A percentile compares a stretch with the other conserved stretches of the same genome.
Evolutionary conservation across 176 grass and related monocot genomes (phyloP).

Genomic region (Eragrostis curvula): DNA sequence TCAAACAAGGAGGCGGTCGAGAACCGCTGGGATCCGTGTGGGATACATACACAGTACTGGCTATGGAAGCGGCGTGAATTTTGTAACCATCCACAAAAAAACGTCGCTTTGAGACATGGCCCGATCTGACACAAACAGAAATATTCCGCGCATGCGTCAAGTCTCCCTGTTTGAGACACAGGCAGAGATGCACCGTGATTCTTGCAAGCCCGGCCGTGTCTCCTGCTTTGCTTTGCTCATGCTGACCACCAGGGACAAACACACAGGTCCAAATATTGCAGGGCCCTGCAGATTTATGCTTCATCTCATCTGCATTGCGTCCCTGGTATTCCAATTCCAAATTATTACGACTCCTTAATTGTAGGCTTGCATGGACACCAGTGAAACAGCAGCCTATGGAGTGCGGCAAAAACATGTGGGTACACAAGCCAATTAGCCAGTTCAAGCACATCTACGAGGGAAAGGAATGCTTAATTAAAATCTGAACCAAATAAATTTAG

Average conservation of each 20-base stretch:
- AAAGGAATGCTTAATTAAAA: neutral
- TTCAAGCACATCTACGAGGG: neutral
- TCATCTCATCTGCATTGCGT: neutral
- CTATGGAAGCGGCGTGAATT: too few relatives aligned
- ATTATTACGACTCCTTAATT: neutral
- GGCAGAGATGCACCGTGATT: neutral
- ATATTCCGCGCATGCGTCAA: slow-evolving; percentile 47
- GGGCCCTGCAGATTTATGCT: neutral
- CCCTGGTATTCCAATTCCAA: neutral
- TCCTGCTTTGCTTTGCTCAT: slow-evolving; percentile 41
- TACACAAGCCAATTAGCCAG: neutral
- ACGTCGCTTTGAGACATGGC: neutral
- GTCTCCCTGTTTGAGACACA: slow-evolving; percentile 21
- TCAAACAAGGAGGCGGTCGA: neutral
- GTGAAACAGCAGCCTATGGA: too few relatives aligned
- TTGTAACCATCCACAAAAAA: neutral
- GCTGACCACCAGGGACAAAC: slow-evolving; percentile 44
- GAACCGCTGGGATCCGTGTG: neutral
- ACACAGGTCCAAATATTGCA: slow-evolving; percentile 39
- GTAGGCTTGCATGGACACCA: neutral
- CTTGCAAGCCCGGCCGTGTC: slow-evolving; percentile 24
- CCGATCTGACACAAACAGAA: slow-evolving; percentile 36
- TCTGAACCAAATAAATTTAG: neutral
- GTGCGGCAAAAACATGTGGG: neutral
- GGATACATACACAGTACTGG: neutral